These are phyloP conservation scores for Sporopachydermia quercuum DNA, from an alignment of 805 yeast species.

Conservation along the genomic window DNA sequence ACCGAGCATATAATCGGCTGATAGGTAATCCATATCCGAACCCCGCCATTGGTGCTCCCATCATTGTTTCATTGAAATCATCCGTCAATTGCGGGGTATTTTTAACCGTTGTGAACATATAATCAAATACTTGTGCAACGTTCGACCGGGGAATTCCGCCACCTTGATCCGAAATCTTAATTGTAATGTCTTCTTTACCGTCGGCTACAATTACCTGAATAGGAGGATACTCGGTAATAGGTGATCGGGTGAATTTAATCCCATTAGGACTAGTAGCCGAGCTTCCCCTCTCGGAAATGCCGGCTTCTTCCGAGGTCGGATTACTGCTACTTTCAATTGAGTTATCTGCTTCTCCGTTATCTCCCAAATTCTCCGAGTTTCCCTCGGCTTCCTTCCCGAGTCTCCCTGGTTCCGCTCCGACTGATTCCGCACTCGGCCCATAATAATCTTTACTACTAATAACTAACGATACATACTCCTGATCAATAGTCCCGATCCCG, in stretches of 20 bases:
- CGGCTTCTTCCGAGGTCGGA: too few relatives aligned
- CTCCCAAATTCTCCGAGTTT: too few relatives aligned
- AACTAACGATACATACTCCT: neutral
- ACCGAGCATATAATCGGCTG: conserved; percentile 29
- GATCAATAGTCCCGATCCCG: neutral
- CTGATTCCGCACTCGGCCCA: neutral
- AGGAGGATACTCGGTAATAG: conserved; percentile 2
- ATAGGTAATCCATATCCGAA: conserved; percentile 35
- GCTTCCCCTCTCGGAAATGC: neutral
- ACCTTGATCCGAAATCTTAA: conserved; percentile 3
- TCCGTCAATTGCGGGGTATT: conserved; percentile 1
- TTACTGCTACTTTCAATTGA: too few relatives aligned
- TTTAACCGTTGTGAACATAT: conserved; percentile 2
- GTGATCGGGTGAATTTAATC: neutral
- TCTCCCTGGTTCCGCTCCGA: too few relatives aligned
- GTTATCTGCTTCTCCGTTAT: too few relatives aligned
- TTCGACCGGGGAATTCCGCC: conserved; percentile 2
- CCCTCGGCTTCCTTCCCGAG: too few relatives aligned
- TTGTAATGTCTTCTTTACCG: conserved; percentile 3
- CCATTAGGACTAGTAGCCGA: too few relatives aligned
- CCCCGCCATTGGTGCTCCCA: conserved; percentile 36
- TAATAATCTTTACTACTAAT: neutral
- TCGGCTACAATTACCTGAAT: conserved; percentile 3
- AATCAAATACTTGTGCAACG: conserved; percentile 1
- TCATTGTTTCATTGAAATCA: conserved; percentile 20